These are phyloP conservation scores for Phytophthora rubi DNA, from an alignment of 352 stramenopile genomes.

Conservation along the genomic window DNA sequence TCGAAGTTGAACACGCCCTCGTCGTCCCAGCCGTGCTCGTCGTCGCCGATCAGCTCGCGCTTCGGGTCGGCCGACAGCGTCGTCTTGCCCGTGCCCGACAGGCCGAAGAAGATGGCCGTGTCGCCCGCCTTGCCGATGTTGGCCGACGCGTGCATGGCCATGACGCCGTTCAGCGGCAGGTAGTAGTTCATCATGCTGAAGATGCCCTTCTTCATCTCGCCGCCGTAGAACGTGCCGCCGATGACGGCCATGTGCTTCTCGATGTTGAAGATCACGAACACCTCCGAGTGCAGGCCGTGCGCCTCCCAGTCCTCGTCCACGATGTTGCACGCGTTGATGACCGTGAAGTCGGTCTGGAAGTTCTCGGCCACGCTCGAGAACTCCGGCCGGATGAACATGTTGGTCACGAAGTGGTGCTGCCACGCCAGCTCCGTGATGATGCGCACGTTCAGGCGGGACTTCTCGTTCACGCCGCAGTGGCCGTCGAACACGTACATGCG, in stretches of 20 bases:
- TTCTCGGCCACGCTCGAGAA: conserved; percentile 85
- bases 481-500: conserved; percentile 97
- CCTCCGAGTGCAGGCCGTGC: conserved; percentile 95
- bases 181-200: conserved; percentile 99
- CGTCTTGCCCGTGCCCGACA: conserved; percentile 93
- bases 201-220: conserved; percentile 99
- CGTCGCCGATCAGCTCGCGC: conserved; percentile 77
- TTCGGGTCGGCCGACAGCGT: conserved; percentile 92
- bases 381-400: conserved; percentile 68
- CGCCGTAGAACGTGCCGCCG: conserved; percentile 96
- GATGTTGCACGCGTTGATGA: conserved; percentile 97
- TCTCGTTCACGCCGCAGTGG: conserved; percentile 94
- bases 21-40: conserved; percentile 98
- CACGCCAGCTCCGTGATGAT: conserved; percentile 98
- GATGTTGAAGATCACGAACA: conserved; percentile 97
- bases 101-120: conserved; percentile 98
- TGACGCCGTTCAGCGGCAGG: conserved; percentile 94
- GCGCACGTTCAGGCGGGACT: conserved; percentile 94
- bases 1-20: conserved; percentile 99
- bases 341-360: conserved; percentile 97
- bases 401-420: conserved; percentile 92
- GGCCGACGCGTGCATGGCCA: conserved; percentile 98
- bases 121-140: conserved; percentile 97
- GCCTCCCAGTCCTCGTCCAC: conserved; percentile 94
- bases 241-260: conserved; percentile 96